These are phyloP conservation scores for Dentiscutata heterogama DNA, from an alignment of 371 early-diverging fungal species.

Conservation along the genomic window DNA sequence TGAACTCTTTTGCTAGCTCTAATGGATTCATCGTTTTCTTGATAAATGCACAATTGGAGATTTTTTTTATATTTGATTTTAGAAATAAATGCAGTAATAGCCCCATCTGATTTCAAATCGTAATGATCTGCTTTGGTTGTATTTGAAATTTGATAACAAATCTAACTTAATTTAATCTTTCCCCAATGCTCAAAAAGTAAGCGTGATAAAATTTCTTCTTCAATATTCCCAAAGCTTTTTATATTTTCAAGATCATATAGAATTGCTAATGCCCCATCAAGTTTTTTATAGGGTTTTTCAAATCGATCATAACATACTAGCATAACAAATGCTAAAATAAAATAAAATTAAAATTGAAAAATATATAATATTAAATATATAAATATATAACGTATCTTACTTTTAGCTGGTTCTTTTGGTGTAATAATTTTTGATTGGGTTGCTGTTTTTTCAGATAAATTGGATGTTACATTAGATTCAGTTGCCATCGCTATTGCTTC, in stretches of 20 bases:
- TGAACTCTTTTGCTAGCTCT: neutral
- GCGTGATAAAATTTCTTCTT: neutral
- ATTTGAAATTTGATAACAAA: neutral
- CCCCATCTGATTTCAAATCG: neutral
- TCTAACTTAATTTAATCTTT: neutral
- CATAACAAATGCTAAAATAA: neutral
- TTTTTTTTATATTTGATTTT: conserved; percentile 4
- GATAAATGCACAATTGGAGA: neutral
- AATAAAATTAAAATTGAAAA: neutral
- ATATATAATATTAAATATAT: neutral
- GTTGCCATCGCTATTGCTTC: too few relatives aligned
- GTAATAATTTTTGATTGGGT: too few relatives aligned
- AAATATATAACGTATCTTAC: neutral
- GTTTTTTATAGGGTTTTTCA: neutral
- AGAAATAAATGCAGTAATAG: neutral
- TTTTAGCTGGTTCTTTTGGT: too few relatives aligned
- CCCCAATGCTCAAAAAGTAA: neutral
- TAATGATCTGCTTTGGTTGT: neutral
- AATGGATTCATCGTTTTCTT: neutral
- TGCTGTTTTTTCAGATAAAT: too few relatives aligned
- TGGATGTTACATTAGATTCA: too few relatives aligned
- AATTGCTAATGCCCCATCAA: neutral
- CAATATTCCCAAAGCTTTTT: neutral
- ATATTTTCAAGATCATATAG: neutral
- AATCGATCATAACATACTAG: neutral